A percentile compares a stretch with the other conserved stretches of the same genome.
Evolutionary conservation across 768 basidiomycete species (phyloP).

Genomic region (Kwoniella europaea): DNA sequence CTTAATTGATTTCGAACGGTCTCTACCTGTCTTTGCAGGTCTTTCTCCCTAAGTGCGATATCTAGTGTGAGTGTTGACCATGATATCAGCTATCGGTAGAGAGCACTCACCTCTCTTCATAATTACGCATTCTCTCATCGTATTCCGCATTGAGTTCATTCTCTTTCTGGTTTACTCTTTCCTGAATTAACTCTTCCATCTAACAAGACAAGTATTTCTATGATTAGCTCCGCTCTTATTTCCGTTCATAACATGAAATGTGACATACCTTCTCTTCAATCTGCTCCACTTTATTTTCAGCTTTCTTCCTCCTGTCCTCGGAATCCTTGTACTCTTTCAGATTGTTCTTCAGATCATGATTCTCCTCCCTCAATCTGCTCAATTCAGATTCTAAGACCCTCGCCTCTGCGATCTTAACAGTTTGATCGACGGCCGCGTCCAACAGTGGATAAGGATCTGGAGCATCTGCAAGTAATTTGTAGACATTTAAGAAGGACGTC

Average conservation of each 20-base stretch:
- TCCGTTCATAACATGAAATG: background rate
- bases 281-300: slow-evolving; percentile 73
- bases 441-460: slow-evolving; percentile 97
- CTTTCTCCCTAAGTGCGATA: too few relatives aligned
- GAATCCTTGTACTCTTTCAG: slow-evolving; percentile 68
- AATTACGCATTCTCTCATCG: slow-evolving; percentile 93
- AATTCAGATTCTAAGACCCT: slow-evolving; percentile 76
- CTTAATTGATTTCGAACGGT: slow-evolving; percentile 85
- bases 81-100: too few relatives aligned
- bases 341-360: slow-evolving; percentile 74
- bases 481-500: slow-evolving; percentile 93
- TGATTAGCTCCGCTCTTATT: background rate
- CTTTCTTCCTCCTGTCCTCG: slow-evolving; percentile 76
- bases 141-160: slow-evolving; percentile 96
- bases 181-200: slow-evolving; percentile 94
- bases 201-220: slow-evolving; percentile 49
- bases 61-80: too few relatives aligned
- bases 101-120: slow-evolving; percentile 91
- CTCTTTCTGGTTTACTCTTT: slow-evolving; percentile 88
- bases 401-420: slow-evolving; percentile 85
- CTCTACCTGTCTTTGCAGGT: slow-evolving; percentile 87
- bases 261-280: slow-evolving; percentile 77
- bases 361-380: slow-evolving; percentile 76
- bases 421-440: slow-evolving; percentile 94
- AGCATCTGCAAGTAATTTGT: slow-evolving; percentile 94